Evolutionary conservation across 2,329 filamentous ascomycete genomes (phyloP).

Genomic region (Aspergillus phoenicis): DNA sequence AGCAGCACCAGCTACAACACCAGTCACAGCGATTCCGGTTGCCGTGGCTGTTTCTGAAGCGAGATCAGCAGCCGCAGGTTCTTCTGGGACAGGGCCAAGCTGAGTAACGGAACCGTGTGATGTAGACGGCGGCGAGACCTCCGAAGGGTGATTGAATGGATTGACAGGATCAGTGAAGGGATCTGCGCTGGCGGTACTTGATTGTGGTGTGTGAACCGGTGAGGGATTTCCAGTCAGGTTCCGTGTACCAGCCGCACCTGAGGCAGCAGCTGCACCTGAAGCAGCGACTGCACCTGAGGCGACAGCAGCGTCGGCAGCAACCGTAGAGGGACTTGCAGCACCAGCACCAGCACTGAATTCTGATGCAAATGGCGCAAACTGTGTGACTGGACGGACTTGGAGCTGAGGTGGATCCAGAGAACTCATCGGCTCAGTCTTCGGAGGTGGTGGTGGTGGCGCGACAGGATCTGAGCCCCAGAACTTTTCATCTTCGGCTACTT

Average conservation of each 20-base stretch:
- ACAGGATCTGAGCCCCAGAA: constrained; percentile 33
- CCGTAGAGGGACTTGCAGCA: constrained; percentile 24
- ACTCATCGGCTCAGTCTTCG: constrained; percentile 43
- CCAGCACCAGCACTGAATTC: constrained; percentile 38
- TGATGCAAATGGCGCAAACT: constrained; percentile 71
- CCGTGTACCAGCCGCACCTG: constrained; percentile 30
- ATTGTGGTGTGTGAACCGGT: constrained; percentile 40
- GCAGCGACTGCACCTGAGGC: constrained; percentile 22
- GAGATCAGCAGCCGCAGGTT: constrained; percentile 38
- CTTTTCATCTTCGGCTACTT: constrained; percentile 66
- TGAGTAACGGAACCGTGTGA: constrained; percentile 11
- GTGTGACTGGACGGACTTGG: constrained; percentile 80
- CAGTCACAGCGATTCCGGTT: constrained; percentile 43
- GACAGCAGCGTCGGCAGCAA: constrained; percentile 22
- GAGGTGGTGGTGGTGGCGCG: constrained; percentile 35
- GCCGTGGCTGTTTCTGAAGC: constrained; percentile 35
- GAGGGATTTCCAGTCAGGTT: constrained; percentile 37
- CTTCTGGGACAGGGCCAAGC: constrained; percentile 5
- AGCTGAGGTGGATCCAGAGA: constrained; percentile 70
- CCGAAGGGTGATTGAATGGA: constrained; percentile 69
- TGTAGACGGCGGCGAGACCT: constrained; percentile 40
- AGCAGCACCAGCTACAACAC: constrained; percentile 44
- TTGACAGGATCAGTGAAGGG: constrained; percentile 61
- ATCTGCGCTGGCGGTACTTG: constrained; percentile 46
- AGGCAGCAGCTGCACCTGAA: constrained; percentile 20